These are phyloP conservation scores for Colletotrichum sp. DNA, from an alignment of 2,329 filamentous ascomycete species.

Conservation along the genomic window DNA sequence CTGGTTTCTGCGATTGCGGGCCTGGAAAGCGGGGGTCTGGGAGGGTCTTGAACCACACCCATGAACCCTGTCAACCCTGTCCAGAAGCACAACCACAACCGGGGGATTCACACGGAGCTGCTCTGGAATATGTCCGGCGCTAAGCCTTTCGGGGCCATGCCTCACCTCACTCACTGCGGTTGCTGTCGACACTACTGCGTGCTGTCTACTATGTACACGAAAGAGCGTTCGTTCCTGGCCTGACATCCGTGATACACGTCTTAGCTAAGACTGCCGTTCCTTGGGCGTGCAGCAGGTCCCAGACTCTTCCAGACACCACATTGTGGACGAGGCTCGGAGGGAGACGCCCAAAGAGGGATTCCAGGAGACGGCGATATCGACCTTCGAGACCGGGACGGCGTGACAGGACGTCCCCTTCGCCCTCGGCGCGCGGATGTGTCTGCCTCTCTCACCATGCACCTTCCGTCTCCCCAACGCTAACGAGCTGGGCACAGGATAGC, in stretches of 20 bases:
- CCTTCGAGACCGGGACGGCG: not conserved
- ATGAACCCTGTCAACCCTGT: not conserved
- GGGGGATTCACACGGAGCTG: constrained; percentile 16
- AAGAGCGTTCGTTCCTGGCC: constrained; percentile 3
- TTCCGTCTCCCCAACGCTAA: not conserved
- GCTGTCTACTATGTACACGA: not conserved
- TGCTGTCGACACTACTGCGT: not conserved
- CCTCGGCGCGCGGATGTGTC: not conserved
- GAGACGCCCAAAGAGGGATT: not conserved
- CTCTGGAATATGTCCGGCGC: constrained; percentile 14
- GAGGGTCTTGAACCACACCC: not conserved
- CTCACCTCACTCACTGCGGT: not conserved
- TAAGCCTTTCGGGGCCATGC: not conserved
- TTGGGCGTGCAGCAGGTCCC: not conserved
- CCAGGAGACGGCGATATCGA: not conserved
- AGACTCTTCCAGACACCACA: not conserved
- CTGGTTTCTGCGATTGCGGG: constrained; percentile 6
- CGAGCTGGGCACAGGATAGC: not conserved
- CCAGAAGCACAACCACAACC: not conserved
- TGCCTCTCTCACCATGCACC: not conserved
- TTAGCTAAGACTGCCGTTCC: constrained; percentile 9
- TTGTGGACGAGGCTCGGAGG: not conserved
- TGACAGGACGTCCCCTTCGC: not conserved
- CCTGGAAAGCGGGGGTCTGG: not conserved
- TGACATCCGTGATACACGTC: constrained; percentile 12